Conservation (phyloP, 2,329 filamentous ascomycete species). For the Paraphaeosphaeria minitans region DNA sequence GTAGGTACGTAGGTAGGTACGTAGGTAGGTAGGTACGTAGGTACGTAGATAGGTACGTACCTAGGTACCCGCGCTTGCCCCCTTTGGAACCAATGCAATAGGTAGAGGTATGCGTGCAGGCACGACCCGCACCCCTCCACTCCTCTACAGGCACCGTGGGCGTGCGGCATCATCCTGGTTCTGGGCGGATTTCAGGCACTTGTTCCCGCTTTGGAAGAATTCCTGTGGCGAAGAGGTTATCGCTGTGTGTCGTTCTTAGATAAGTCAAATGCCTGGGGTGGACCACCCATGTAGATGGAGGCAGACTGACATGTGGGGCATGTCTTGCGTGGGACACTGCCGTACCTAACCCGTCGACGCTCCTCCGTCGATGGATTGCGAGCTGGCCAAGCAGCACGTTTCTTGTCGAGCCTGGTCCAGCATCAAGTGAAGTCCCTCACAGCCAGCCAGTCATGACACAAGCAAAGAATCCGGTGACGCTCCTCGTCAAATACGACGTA, state of each 20-base stretch:
- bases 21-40: too few relatives aligned
- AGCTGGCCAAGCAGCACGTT: not conserved
- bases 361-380: not conserved
- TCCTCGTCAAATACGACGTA: not conserved
- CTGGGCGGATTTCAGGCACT: not conserved
- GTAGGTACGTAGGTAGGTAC: too few relatives aligned
- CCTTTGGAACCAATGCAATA: not conserved
- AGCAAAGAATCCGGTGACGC: not conserved
- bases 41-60: too few relatives aligned
- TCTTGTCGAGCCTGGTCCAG: constrained; percentile 1
- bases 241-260: not conserved
- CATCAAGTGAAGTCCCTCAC: not conserved
- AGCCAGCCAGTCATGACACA: not conserved
- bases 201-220: not conserved
- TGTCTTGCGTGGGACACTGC: not conserved
- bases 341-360: too few relatives aligned
- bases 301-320: not conserved
- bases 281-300: too few relatives aligned
- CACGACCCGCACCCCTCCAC: too few relatives aligned
- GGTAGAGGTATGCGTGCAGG: too few relatives aligned
- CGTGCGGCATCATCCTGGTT: not conserved
- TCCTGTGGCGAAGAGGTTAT: not conserved
- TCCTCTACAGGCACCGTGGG: not conserved
- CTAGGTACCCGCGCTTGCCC: not conserved
- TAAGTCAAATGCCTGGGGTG: too few relatives aligned